Conservation (phyloP, 495 filamentous ascomycete genomes). For the Paragyromitra xinjiangensis region DNA sequence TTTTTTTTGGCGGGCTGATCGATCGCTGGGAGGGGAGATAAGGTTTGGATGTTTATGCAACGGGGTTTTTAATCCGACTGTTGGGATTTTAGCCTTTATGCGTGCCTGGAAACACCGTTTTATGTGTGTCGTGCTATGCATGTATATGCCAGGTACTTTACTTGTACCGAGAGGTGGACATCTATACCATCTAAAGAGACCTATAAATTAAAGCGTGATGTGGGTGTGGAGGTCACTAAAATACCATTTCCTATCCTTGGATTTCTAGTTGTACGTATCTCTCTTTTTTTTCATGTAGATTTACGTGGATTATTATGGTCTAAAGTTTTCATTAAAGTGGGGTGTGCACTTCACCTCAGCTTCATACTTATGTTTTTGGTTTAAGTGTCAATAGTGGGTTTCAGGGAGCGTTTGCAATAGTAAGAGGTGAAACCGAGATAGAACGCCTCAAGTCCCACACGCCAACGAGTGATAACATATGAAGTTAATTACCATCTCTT, state of each 20-base stretch:
- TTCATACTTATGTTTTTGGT: background rate
- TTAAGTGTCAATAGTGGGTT: background rate
- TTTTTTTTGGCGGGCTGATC: background rate
- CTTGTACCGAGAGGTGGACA: background rate
- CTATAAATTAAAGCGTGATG: background rate
- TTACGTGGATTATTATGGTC: background rate
- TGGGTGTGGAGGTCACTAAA: background rate
- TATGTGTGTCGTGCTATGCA: background rate
- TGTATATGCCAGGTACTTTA: background rate
- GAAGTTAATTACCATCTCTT: background rate
- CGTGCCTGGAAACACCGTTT: background rate
- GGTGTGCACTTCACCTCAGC: background rate
- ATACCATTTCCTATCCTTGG: background rate
- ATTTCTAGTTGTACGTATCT: background rate
- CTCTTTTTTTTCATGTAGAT: background rate
- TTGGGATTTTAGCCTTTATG: slow-evolving; percentile 3
- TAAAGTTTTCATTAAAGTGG: background rate
- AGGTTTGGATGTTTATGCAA: background rate
- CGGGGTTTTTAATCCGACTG: background rate
- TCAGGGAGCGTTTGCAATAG: background rate
- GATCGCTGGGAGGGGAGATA: background rate
- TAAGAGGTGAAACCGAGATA: background rate
- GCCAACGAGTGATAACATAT: slow-evolving; percentile 15
- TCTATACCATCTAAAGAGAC: background rate
- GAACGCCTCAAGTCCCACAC: background rate